A percentile compares a stretch with the other conserved stretches of the same genome.
Evolutionary conservation across 345 rosid genomes (phyloP).

Genomic region (Alliaria petiolata): DNA sequence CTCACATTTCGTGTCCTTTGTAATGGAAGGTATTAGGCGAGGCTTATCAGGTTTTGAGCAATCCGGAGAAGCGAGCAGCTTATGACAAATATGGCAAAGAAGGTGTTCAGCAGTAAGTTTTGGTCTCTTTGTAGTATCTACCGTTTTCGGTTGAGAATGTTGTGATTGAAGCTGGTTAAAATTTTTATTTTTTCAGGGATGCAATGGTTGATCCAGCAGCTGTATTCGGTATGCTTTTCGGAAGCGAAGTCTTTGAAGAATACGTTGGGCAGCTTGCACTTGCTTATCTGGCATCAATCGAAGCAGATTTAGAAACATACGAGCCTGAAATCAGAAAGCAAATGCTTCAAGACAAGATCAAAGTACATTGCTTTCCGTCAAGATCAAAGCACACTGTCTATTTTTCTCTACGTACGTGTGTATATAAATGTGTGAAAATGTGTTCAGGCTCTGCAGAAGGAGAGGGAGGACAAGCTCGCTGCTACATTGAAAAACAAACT

Average conservation of each 20-base stretch:
- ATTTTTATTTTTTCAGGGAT: conserved; percentile 47
- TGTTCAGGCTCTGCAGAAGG: conserved; percentile 64
- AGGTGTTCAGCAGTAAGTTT: conserved; percentile 67
- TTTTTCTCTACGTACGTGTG: background rate
- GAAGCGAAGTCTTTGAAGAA: conserved; percentile 87
- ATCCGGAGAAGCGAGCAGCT: conserved; percentile 82
- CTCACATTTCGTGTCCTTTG: background rate
- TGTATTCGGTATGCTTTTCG: conserved; percentile 92
- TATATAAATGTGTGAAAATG: background rate
- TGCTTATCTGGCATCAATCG: conserved; percentile 51
- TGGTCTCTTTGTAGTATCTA: background rate
- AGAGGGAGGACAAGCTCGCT: conserved; percentile 67
- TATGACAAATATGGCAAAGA: conserved; percentile 88
- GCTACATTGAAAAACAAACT: conserved; percentile 59
- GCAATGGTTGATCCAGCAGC: conserved; percentile 86
- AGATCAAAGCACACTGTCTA: background rate
- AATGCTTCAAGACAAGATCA: conserved; percentile 66
- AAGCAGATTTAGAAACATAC: conserved; percentile 47
- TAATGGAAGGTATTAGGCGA: conserved; percentile 72
- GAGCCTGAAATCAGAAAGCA: conserved; percentile 47
- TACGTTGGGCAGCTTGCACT: conserved; percentile 86
- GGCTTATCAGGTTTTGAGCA: conserved; percentile 91
- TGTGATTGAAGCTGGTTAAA: conserved; percentile 38
- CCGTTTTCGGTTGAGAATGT: conserved; percentile 36
- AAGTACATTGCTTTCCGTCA: conserved; percentile 35